Base-by-base conservation (phyloP, 2,329 filamentous ascomycete species). In the Arthroderma sp. region DNA sequence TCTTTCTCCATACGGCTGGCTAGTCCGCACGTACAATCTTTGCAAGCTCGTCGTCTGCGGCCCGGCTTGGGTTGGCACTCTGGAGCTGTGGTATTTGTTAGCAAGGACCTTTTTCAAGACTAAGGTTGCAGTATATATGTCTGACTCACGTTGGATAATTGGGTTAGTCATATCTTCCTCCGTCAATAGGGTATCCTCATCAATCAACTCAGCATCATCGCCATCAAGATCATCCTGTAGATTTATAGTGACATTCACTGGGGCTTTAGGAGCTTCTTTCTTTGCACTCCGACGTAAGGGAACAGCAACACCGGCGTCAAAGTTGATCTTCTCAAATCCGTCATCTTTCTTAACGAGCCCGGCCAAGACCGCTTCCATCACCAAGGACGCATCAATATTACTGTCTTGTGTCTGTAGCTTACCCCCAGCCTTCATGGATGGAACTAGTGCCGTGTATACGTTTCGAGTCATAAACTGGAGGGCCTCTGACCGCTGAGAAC, bases 11-110 rank as follows among this genome's bases (percentile, higher is more conserved):
- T 67, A 49, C 82, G 79, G 61, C 91, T 78, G 27, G 88, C 86
- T 28, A 98, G 78, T 42, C 91, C 91, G 60, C 91, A 98, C 6
- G 85, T 89, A 71, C 91, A 98, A 70, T 98, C 91, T 68, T 98
- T 96, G 73, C 91, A 98, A 47, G 91, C 87, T 50, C 88, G 81
- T 45, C 89, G 82, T 54, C 89, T 81, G 70, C 94, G 94, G 47
- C 85, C 86, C 38, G 81, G 74, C 66, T 91, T 85, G 40, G 89
- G 88, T 47, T 81, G 78, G 64, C 91, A 98, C 61, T 93, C 85
- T 28, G 81, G 76, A 43, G 91, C 88, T 85, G 45, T 37, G 22
- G 44, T 3, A 44, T n/a, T 44, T 34, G 29, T 46, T 30, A 49
- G 41, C 15, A 7, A 43, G 31, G 15, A 10, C 2, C 8, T 27